Conservation (phyloP, 768 basidiomycete genomes). For the Hericium coralloides region DNA sequence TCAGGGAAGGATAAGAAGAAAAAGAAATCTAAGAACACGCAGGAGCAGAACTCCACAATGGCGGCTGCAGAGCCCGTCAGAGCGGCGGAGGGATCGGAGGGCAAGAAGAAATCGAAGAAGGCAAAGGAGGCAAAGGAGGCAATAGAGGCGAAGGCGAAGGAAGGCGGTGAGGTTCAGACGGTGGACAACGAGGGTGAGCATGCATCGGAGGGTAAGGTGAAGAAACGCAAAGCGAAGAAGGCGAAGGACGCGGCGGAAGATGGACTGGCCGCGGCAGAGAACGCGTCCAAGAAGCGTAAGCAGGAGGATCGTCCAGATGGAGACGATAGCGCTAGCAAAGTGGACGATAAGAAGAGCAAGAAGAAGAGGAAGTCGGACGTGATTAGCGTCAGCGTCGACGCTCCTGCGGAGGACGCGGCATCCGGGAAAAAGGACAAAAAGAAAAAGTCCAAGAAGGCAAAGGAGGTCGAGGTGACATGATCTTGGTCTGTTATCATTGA, state of each 20-base stretch:
- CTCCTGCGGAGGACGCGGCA: constrained; percentile 1
- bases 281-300: constrained; percentile 15
- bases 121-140: constrained; percentile 9
- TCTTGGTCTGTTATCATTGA: background rate
- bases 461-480: background rate
- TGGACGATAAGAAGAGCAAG: constrained; percentile 21
- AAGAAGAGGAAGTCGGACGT: constrained; percentile 17
- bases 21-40: background rate
- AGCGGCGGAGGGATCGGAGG: background rate
- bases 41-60: background rate
- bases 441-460: constrained; percentile 8
- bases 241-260: constrained; percentile 1
- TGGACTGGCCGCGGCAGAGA: background rate
- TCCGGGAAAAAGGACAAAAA: constrained; percentile 21
- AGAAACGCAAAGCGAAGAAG: constrained; percentile 22
- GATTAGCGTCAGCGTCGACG: background rate
- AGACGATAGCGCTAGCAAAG: background rate
- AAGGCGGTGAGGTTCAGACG: background rate
- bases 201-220: constrained; percentile 16
- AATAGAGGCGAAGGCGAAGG: background rate
- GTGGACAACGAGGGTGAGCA: background rate
- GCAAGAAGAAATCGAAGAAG: constrained; percentile 15
- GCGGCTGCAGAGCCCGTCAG: background rate
- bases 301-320: constrained; percentile 8
- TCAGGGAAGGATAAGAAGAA: background rate